phyloP scores from a whole-genome alignment of 257 asterid species.

The Forsythia viridissima region DNA sequence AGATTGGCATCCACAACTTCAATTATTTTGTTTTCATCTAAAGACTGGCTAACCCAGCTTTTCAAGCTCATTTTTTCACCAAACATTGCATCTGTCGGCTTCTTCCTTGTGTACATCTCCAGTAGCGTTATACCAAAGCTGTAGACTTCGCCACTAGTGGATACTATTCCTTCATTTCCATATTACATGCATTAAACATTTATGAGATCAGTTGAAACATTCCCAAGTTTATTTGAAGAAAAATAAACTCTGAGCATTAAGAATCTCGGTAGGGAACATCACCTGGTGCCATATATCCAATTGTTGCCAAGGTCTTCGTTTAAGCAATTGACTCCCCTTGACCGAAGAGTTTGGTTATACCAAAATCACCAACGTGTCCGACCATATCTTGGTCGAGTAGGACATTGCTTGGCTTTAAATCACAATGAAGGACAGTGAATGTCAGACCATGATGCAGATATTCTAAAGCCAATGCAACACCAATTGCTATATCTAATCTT shows the following conservation, averaged over 20 bases:
- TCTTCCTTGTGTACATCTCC: conserved; percentile 13
- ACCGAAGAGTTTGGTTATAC: neutral
- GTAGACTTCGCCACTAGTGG: conserved; percentile 11
- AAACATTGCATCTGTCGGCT: conserved; percentile 14
- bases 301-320: neutral
- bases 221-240: neutral
- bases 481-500: neutral
- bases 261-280: neutral
- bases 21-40: neutral
- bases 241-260: neutral
- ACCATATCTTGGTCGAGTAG: neutral
- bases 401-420: neutral
- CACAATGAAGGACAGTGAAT: conserved; percentile 9
- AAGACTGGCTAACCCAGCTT: neutral
- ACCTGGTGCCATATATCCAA: conserved; percentile 11
- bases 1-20: neutral
- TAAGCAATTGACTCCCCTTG: neutral
- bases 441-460: conserved; percentile 6
- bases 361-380: neutral
- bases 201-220: neutral
- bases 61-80: neutral
- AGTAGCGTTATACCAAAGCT: conserved; percentile 14
- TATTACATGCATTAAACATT: neutral
- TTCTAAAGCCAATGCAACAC: conserved; percentile 14
- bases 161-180: conserved; percentile 10